A percentile compares a stretch with the other conserved stretches of the same genome.
These are phyloP conservation scores for Malus hybrid DNA, from an alignment of 331 rosid genomes.

Conservation along the genomic window DNA sequence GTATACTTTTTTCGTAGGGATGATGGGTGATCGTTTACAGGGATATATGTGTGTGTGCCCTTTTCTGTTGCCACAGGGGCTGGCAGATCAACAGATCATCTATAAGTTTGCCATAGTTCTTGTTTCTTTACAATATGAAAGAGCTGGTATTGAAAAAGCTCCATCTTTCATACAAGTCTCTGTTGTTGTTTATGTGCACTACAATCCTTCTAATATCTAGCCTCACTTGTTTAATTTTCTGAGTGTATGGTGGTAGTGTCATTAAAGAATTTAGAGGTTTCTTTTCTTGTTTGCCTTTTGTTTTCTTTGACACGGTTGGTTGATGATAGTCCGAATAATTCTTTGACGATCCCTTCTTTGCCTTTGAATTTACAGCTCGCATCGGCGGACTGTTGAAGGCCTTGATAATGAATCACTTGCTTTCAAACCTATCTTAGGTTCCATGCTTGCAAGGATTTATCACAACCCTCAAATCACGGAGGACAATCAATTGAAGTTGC, in stretches of 20 bases:
- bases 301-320: neutral
- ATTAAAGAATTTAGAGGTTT: neutral
- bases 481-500: constrained; percentile 74
- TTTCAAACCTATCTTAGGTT: constrained; percentile 70
- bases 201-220: neutral
- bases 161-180: neutral
- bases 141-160: neutral
- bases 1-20: neutral
- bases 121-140: neutral
- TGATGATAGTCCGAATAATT: neutral
- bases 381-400: constrained; percentile 49
- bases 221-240: neutral
- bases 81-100: neutral
- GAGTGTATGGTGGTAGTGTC: neutral
- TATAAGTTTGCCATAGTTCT: neutral
- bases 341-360: neutral
- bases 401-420: constrained; percentile 87
- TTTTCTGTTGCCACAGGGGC: neutral
- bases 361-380: constrained; percentile 44
- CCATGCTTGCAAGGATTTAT: constrained; percentile 89
- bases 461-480: constrained; percentile 85
- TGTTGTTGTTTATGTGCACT: neutral
- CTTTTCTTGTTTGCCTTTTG: neutral
- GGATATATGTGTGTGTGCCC: neutral
- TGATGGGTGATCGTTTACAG: neutral